Percentiles rank a stretch among this genome's conserved stretches.
Conservation (phyloP, 164 flowering plant species). For the Taxillus chinensis region DNA sequence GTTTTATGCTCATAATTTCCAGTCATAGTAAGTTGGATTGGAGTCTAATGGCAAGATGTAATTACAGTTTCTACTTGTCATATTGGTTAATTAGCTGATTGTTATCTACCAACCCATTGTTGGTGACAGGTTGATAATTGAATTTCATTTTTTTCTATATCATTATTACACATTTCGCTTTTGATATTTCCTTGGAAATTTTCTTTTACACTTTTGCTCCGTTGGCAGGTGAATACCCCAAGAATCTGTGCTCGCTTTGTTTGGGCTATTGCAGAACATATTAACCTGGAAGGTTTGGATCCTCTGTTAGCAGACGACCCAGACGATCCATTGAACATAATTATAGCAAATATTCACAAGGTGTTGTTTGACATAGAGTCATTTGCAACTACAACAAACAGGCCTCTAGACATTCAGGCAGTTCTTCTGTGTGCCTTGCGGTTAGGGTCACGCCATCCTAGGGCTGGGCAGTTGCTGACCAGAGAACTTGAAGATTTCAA, state of each 20-base stretch:
- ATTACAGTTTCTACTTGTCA: too few species aligned
- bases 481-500: slow-evolving; percentile 96
- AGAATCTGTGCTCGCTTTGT: slow-evolving; percentile 78
- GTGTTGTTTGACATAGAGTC: slow-evolving; percentile 75
- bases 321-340: slow-evolving; percentile 83
- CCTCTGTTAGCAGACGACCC: slow-evolving; percentile 99
- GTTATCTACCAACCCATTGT: too few species aligned
- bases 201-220: slow-evolving; percentile 5
- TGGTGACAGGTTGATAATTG: too few species aligned
- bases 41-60: too few species aligned
- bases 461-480: slow-evolving; percentile 77
- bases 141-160: too few species aligned
- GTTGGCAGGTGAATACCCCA: slow-evolving; percentile 76
- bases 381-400: slow-evolving; percentile 67
- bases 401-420: slow-evolving; percentile 94
- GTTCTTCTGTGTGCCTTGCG: slow-evolving; percentile 82
- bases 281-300: slow-evolving; percentile 89
- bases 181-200: background rate
- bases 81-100: too few species aligned
- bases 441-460: slow-evolving; percentile 76
- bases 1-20: too few species aligned
- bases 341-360: slow-evolving; percentile 76
- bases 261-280: slow-evolving; percentile 92
- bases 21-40: too few species aligned
- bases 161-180: too few species aligned